These are phyloP conservation scores for Taphrina confusa DNA, from an alignment of 1,139 yeast genomes.

Conservation along the genomic window DNA sequence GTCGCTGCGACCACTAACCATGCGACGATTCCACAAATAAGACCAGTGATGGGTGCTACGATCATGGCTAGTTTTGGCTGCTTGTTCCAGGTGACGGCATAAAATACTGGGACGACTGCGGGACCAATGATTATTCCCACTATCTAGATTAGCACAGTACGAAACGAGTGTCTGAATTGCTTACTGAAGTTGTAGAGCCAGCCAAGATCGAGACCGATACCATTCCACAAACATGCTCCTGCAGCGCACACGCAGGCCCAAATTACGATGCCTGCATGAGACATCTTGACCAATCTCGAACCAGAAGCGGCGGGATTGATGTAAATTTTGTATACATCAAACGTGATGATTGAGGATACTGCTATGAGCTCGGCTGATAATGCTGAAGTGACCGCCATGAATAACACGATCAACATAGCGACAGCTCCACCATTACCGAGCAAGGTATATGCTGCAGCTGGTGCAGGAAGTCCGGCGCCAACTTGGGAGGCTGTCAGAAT, in stretches of 20 bases:
- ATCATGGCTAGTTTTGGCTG: constrained; percentile 41
- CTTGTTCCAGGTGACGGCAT: constrained; percentile 51
- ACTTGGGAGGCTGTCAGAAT: constrained; percentile 42
- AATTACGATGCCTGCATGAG: constrained; percentile 10
- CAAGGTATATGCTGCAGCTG: constrained; percentile 51
- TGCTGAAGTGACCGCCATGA: constrained; percentile 56
- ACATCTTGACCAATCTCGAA: constrained; percentile 48
- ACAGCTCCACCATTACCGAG: constrained; percentile 54
- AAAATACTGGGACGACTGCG: constrained; percentile 52
- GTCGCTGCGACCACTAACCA: constrained; percentile 42
- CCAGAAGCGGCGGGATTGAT: constrained; percentile 52
- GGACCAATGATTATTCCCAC: constrained; percentile 49
- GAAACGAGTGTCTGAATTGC: background rate
- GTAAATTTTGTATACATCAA: constrained; percentile 54
- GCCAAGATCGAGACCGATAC: constrained; percentile 46
- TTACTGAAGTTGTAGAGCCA: constrained; percentile 50
- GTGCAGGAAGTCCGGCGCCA: constrained; percentile 52
- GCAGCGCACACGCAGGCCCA: constrained; percentile 33
- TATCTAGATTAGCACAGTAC: too few relatives aligned
- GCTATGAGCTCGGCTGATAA: constrained; percentile 56
- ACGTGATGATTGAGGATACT: constrained; percentile 53
- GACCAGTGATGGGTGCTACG: constrained; percentile 43
- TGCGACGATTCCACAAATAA: constrained; percentile 48
- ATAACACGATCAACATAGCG: constrained; percentile 52
- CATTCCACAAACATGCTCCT: constrained; percentile 46